These are phyloP conservation scores for Diaporthe ampelina DNA, from an alignment of 2,329 filamentous ascomycete species.

Conservation along the genomic window DNA sequence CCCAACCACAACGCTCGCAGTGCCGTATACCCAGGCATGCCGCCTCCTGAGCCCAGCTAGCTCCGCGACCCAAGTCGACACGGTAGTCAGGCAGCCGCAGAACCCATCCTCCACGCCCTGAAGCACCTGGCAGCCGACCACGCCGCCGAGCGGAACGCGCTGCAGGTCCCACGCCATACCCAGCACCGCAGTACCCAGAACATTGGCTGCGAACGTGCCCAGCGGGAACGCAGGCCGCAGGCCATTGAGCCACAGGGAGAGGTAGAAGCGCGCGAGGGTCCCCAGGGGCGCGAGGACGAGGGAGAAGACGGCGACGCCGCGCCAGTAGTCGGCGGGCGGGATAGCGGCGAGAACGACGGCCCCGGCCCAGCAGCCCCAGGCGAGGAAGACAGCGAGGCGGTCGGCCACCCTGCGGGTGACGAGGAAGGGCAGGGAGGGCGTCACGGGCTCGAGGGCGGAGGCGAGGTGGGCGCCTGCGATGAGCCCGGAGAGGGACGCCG, in stretches of 20 bases:
- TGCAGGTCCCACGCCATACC: slow-evolving; percentile 86
- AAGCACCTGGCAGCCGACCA: slow-evolving; percentile 73
- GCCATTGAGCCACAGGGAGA: slow-evolving; percentile 79
- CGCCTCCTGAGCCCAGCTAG: slow-evolving; percentile 62
- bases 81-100: slow-evolving; percentile 76
- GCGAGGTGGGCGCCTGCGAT: slow-evolving; percentile 83
- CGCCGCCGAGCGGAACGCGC: slow-evolving; percentile 69
- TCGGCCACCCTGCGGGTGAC: slow-evolving; percentile 75
- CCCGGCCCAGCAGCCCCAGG: slow-evolving; percentile 82
- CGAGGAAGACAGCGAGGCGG: slow-evolving; percentile 73
- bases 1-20: slow-evolving; percentile 70
- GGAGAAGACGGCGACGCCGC: slow-evolving; percentile 80
- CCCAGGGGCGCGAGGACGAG: slow-evolving; percentile 87
- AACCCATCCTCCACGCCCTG: slow-evolving; percentile 77
- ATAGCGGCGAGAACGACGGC: slow-evolving; percentile 79
- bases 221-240: slow-evolving; percentile 79
- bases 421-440: slow-evolving; percentile 71
- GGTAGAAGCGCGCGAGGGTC: slow-evolving; percentile 81
- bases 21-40: slow-evolving; percentile 77
- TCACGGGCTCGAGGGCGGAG: slow-evolving; percentile 68
- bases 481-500: slow-evolving; percentile 78
- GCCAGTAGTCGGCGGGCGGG: slow-evolving; percentile 80
- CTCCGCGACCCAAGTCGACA: slow-evolving; percentile 77
- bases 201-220: slow-evolving; percentile 87
- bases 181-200: slow-evolving; percentile 80